Conservation (phyloP, 345 rosid species). For the Euphorbia peplus region DNA sequence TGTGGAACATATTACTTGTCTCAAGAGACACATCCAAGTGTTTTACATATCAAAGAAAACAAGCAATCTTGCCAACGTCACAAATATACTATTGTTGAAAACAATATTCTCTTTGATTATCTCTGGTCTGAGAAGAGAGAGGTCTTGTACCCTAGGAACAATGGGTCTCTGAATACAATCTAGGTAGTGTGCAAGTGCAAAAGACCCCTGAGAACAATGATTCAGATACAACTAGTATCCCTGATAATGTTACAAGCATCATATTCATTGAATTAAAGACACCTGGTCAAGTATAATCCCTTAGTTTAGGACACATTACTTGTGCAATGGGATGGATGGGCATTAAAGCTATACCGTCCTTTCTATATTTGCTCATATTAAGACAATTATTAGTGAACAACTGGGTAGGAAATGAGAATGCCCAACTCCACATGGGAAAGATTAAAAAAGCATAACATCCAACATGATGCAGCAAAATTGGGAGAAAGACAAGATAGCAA, state of each 20-base stretch:
- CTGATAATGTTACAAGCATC: neutral
- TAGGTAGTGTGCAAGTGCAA: neutral
- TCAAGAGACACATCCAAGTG: neutral
- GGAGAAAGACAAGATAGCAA: neutral
- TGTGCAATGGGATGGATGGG: neutral
- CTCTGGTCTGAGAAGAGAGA: neutral
- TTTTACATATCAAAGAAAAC: neutral
- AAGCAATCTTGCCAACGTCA: neutral
- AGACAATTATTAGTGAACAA: neutral
- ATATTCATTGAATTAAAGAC: neutral
- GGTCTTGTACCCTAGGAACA: neutral
- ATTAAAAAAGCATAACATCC: neutral
- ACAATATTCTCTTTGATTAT: neutral
- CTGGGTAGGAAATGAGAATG: neutral
- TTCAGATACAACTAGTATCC: neutral
- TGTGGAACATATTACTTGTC: neutral
- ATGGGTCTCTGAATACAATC: neutral
- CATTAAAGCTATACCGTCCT: neutral
- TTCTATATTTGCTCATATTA: neutral
- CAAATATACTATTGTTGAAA: neutral
- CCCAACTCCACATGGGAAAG: neutral
- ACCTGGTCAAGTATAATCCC: neutral
- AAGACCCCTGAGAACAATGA: neutral
- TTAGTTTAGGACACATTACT: neutral
- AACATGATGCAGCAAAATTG: neutral